A percentile compares a stretch with the other conserved stretches of the same genome.
Conservation (phyloP, 73 alveolate genomes). For the Tetrahymena thermophila region DNA sequence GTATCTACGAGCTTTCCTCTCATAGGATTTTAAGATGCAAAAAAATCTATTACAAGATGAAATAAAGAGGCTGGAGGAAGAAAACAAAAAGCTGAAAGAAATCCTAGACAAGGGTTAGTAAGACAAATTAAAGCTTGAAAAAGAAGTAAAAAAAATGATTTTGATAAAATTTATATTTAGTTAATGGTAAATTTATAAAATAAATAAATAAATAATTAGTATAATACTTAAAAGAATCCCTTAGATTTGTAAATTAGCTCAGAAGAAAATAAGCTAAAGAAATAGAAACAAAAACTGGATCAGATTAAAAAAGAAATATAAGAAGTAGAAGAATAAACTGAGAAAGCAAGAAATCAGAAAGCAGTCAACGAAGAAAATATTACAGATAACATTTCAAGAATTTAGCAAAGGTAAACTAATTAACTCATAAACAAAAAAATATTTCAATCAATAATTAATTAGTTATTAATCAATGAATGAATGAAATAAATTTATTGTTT, state of each 20-base stretch:
- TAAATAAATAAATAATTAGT: neutral
- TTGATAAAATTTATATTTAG: no score
- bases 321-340: neutral
- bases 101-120: neutral
- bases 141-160: neutral
- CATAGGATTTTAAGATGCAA: neutral
- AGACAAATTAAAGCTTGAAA: neutral
- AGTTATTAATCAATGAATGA: no score
- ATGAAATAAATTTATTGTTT: no score
- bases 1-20: conserved; percentile 2
- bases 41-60: neutral
- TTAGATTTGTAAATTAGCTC: neutral
- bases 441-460: no score
- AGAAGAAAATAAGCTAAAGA: neutral
- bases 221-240: neutral
- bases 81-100: neutral
- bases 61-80: neutral
- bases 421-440: neutral
- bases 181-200: no score
- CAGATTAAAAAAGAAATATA: neutral
- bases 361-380: neutral
- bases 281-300: neutral
- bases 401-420: neutral
- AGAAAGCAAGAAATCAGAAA: neutral
- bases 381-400: neutral